These are phyloP conservation scores for Urochloa ruziziensis DNA, from an alignment of 176 grass and related monocot genomes.

Conservation along the genomic window DNA sequence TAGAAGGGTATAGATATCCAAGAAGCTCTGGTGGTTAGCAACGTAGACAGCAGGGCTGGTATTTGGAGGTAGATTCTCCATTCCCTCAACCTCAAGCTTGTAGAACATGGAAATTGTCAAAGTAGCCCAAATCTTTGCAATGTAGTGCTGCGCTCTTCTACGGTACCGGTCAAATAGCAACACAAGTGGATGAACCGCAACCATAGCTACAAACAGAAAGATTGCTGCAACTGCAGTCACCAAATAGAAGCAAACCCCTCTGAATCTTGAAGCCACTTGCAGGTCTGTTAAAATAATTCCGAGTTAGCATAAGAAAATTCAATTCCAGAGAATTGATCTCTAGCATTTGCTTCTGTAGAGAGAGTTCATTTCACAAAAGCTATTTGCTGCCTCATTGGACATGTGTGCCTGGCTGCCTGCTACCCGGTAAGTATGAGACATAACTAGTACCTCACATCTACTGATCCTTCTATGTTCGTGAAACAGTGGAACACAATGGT, in stretches of 20 bases:
- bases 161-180: constrained; percentile 72
- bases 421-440: background rate
- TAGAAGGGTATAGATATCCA: constrained; percentile 92
- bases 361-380: background rate
- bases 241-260: constrained; percentile 76
- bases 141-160: constrained; percentile 69
- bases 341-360: constrained; percentile 4
- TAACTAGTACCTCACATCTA: background rate
- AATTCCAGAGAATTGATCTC: constrained; percentile 16
- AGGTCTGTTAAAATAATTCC: constrained; percentile 51
- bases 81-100: constrained; percentile 85
- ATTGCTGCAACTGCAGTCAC: constrained; percentile 68
- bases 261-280: constrained; percentile 59
- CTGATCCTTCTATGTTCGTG: background rate
- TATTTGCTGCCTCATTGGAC: background rate
- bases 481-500: constrained; percentile 2
- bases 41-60: constrained; percentile 76
- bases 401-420: background rate
- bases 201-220: constrained; percentile 71
- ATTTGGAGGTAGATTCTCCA: constrained; percentile 78
- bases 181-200: constrained; percentile 69
- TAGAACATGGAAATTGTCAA: constrained; percentile 82
- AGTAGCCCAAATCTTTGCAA: constrained; percentile 83
- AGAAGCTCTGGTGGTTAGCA: constrained; percentile 93
- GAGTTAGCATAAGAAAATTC: constrained; percentile 21